Evolutionary conservation across 345 rosid species (phyloP), one percentile per base, ranked within the genome.

Genomic region (Euphorbia tirucalli): DNA sequence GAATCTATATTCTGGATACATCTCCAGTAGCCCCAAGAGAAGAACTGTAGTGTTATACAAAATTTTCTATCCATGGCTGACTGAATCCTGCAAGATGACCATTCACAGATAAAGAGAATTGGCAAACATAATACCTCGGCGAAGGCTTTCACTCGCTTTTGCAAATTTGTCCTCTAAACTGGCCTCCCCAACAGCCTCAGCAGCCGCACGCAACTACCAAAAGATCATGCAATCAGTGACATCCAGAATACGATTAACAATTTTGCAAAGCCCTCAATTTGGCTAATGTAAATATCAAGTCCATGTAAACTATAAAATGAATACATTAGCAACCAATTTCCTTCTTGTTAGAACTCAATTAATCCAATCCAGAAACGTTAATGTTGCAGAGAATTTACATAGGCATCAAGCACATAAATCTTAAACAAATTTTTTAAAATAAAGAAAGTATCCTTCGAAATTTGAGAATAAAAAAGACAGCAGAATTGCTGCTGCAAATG

Each of bases 51-150:
- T 28, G 16, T 31, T 30, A 19, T 44, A 21, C 16, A 3, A 59
- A 25, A 46, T 46, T 49, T 61, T 71, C 10, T 27, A 43, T 9
- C 55, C 70, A 21, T 65, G 61, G 28, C 24, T 28, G 28, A 73
- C 28, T 48, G 41, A 70, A 60, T 44, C 64, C 79, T 56, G 73
- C 66, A 54, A 65, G 60, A 48, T 62, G 1, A 31, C 15, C 49
- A 57, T 75, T 82, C 70, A 87, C 75, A 87, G 79, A 77, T 93
- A 89, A 54, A 93, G 93, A 56, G 98, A 93, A 78, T 90, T 90
- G 22, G 96, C 96, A 83, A 94, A 85, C 97, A 94, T 92, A 54
- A 95, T 90, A 44, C 98, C 99, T 72, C 93, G 81, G 1, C 91
- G 88, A 70, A 95, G 86, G 85, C 93, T 90, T 75, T 87, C 94